Evolutionary conservation across 768 basidiomycete genomes (phyloP).

Genomic region (Ramaria rubella): DNA sequence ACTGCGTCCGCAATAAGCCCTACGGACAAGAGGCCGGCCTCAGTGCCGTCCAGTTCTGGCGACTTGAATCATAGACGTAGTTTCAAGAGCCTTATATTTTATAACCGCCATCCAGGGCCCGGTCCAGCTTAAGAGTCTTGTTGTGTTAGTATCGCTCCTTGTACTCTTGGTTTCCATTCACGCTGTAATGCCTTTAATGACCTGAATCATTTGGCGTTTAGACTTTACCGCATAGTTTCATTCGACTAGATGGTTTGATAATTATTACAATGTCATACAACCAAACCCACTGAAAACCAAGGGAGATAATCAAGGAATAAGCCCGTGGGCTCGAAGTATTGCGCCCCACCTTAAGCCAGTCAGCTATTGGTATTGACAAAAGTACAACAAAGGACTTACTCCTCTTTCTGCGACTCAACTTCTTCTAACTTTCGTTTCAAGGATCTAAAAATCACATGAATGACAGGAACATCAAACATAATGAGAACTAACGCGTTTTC

Average conservation of each 20-base stretch:
- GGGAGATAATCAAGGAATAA: slow-evolving; percentile 31
- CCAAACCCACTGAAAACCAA: background rate
- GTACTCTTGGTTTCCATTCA: background rate
- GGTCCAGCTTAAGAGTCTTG: slow-evolving; percentile 18
- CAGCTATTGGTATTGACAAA: slow-evolving; percentile 9
- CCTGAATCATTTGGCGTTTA: background rate
- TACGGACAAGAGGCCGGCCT: background rate
- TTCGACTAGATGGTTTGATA: background rate
- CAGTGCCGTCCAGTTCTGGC: background rate
- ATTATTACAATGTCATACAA: background rate
- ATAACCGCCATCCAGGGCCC: background rate
- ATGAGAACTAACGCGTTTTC: slow-evolving; percentile 67
- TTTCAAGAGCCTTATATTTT: slow-evolving; percentile 3
- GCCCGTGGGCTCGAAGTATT: slow-evolving; percentile 44
- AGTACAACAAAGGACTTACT: slow-evolving; percentile 47
- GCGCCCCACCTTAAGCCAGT: slow-evolving; percentile 52
- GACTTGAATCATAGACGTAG: slow-evolving; percentile 1
- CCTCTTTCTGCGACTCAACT: slow-evolving; percentile 67
- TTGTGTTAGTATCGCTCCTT: slow-evolving; percentile 29
- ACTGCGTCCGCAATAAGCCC: background rate
- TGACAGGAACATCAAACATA: background rate
- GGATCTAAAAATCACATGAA: slow-evolving; percentile 37
- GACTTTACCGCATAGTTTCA: background rate
- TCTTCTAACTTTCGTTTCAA: slow-evolving; percentile 66
- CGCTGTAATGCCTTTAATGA: background rate